A percentile compares a stretch with the other conserved stretches of the same genome.
phyloP scores from a whole-genome alignment of 208 protist species.

The Leishmania arabica region DNA sequence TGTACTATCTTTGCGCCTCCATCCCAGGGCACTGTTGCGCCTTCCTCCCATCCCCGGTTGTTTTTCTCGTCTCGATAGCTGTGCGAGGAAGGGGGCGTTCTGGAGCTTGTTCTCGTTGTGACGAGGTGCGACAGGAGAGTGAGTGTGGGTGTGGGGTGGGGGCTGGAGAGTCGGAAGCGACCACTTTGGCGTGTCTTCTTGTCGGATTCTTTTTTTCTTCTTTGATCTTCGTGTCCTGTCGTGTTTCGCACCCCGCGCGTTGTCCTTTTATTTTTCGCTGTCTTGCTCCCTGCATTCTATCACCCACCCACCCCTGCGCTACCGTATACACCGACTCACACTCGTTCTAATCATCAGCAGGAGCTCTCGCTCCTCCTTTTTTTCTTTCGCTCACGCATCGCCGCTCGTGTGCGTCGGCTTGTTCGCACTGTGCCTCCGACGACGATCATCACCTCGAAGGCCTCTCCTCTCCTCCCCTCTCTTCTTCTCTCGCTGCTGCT shows the following conservation, averaged over 20 bases:
- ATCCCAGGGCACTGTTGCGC: neutral
- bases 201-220: neutral
- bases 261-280: neutral
- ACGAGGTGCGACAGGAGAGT: neutral
- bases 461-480: neutral
- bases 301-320: neutral
- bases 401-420: neutral
- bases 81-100: neutral
- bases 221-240: neutral
- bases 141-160: neutral
- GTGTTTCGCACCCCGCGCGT: neutral
- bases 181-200: neutral
- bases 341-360: neutral
- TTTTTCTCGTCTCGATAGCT: neutral
- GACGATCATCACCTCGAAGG: neutral
- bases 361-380: too few relatives aligned
- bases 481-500: neutral
- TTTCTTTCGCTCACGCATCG: too few relatives aligned
- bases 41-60: neutral
- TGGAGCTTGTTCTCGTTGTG: neutral
- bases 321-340: neutral
- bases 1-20: neutral
- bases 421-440: neutral
- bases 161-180: neutral
- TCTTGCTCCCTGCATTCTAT: neutral